Evolutionary conservation across 805 yeast genomes (phyloP), one percentile per base, ranked within the genome.

Genomic region (Helenozyma rhizophorensis): DNA sequence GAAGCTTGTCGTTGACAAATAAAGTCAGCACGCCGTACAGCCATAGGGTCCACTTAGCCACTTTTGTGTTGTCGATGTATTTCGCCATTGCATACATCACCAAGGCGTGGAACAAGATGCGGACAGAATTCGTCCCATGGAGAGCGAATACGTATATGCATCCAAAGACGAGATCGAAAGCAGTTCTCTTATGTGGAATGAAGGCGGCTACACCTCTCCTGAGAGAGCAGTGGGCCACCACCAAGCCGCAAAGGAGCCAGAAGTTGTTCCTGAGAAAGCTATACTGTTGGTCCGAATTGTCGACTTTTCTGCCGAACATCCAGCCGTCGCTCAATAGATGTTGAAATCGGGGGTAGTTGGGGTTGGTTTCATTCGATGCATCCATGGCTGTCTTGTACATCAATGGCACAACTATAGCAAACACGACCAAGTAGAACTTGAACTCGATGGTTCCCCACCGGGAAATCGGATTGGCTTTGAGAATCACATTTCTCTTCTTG

Each of bases 271-370:
- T 72, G 54, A 93, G 87, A 50, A 88, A 86, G 16, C 85, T 60
- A 52, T 90, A 93, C 57, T 93, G 99, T 21, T 70, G 67, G 54
- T 93, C 99, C 4, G 95, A 83, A 54, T 90, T 89, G 56, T 93
- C 98, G 25, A 87, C 95, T 57, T 81, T 83, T 16, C 96, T 63
- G 7, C 95, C 96, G 53, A 82, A 76, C 47, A 88, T 62, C 97
- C 97, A 90, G 4, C 98, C 97, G 5, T 76, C 67, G 18, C 81
- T 69, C 32, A 90, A 64, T 23, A 80, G 61, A 30, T 75, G 71
- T 43, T 72, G 72, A 51, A 73, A 87, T 30, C 65, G 64, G 13
- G 72, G 69, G 52, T 81, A 90, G 51, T 87, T 87, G 9, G 83
- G 80, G 48, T 84, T 86, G 2, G 77, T 63, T 43, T 79, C 81